phyloP scores from a whole-genome alignment of 768 basidiomycete genomes.

The Amanita thiersii region DNA sequence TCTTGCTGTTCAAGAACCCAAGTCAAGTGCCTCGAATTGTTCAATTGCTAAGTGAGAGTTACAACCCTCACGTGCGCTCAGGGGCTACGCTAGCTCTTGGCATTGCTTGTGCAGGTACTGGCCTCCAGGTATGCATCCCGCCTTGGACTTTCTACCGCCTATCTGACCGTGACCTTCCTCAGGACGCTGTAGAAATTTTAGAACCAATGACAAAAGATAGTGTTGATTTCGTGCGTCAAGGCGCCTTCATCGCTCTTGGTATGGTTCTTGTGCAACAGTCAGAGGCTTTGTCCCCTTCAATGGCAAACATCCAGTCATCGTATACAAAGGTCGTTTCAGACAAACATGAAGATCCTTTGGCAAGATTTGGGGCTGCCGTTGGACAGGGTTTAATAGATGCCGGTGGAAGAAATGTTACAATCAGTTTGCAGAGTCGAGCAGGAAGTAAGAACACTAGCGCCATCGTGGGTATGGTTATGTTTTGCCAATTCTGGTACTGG shows the following conservation, averaged over 20 bases:
- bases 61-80: constrained; percentile 97
- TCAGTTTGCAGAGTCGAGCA: constrained; percentile 87
- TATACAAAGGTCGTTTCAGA: constrained; percentile 88
- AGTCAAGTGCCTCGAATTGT: constrained; percentile 94
- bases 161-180: constrained; percentile 10
- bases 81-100: constrained; percentile 95
- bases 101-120: constrained; percentile 96
- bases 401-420: constrained; percentile 93
- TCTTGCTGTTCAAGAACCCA: constrained; percentile 95
- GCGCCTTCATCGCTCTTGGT: constrained; percentile 89
- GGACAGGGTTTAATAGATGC: constrained; percentile 98
- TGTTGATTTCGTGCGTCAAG: constrained; percentile 97
- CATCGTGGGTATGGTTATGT: constrained; percentile 96
- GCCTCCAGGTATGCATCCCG: constrained; percentile 59
- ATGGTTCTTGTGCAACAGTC: constrained; percentile 98
- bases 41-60: constrained; percentile 94
- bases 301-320: constrained; percentile 71
- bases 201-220: constrained; percentile 98
- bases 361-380: constrained; percentile 92
- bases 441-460: constrained; percentile 91
- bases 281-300: constrained; percentile 79
- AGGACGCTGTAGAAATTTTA: constrained; percentile 94
- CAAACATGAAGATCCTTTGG: constrained; percentile 99
- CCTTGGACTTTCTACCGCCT: neutral
- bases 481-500: constrained; percentile 99